Percentiles rank a stretch among this genome's conserved stretches.
phyloP scores from a whole-genome alignment of 257 asterid genomes.

The Osmanthus fragrans region DNA sequence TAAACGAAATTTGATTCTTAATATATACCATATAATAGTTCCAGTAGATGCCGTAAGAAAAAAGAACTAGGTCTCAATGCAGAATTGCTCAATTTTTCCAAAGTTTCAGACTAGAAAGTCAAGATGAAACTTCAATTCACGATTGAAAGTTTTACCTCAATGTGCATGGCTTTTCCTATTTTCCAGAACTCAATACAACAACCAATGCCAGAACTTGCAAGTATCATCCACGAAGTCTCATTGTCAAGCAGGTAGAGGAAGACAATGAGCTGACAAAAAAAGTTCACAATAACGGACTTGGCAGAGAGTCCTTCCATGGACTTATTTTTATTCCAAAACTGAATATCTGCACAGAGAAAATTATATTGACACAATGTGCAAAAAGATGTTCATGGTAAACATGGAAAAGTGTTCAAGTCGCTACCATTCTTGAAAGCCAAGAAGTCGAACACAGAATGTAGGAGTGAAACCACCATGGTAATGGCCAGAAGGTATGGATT shows the following conservation, averaged over 20 bases:
- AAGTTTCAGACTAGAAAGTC: neutral
- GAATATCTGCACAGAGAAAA: conserved; percentile 67
- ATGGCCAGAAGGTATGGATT: conserved; percentile 84
- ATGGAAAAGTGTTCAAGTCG: conserved; percentile 6
- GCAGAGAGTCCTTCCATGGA: conserved; percentile 99
- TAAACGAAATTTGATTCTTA: no score
- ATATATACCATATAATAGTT: neutral
- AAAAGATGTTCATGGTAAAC: conserved; percentile 12
- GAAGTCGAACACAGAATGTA: conserved; percentile 91
- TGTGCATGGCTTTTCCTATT: conserved; percentile 99
- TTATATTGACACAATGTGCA: conserved; percentile 10
- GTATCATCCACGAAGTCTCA: conserved; percentile 99
- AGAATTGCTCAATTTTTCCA: neutral
- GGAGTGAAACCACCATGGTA: conserved; percentile 83
- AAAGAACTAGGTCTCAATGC: neutral
- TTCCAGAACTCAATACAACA: conserved; percentile 99
- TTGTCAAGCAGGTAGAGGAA: conserved; percentile 96
- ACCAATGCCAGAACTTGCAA: conserved; percentile 97
- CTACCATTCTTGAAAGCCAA: conserved; percentile 97
- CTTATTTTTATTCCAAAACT: conserved; percentile 98
- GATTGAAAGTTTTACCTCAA: conserved; percentile 60
- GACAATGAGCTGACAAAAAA: conserved; percentile 80
- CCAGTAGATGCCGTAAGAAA: neutral
- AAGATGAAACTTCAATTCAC: neutral
- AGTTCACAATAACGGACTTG: conserved; percentile 87